Evolutionary conservation across 2,329 filamentous ascomycete species (phyloP).

Genomic region (Diaporthe destruens): DNA sequence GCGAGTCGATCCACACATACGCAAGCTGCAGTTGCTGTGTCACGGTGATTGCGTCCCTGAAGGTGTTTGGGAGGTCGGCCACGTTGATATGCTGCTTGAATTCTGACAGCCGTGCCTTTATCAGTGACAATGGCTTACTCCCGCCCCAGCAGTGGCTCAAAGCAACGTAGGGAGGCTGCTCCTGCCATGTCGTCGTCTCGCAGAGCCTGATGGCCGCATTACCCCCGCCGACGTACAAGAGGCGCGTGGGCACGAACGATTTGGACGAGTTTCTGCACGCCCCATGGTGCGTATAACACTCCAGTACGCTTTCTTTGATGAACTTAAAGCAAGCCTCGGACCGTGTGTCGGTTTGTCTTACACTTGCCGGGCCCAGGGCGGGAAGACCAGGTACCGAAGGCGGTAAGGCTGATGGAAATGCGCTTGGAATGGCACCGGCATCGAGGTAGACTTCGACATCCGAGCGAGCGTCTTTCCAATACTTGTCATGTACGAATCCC

Average conservation of each 20-base stretch:
- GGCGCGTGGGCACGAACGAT: slow-evolving; percentile 4
- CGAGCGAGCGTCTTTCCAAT: slow-evolving; percentile 22
- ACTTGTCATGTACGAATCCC: slow-evolving; percentile 3
- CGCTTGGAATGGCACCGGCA: neutral
- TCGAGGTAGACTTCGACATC: neutral
- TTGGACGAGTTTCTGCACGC: neutral
- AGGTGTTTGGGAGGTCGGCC: slow-evolving; percentile 17
- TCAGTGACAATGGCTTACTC: slow-evolving; percentile 12
- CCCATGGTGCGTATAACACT: neutral
- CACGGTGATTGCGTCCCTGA: slow-evolving; percentile 18
- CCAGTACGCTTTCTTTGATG: neutral
- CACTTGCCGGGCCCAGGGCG: neutral
- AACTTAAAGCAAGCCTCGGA: neutral
- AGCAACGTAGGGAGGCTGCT: slow-evolving; percentile 14
- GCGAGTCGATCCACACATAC: slow-evolving; percentile 24
- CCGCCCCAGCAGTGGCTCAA: slow-evolving; percentile 24
- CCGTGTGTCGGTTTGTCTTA: neutral
- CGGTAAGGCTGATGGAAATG: neutral
- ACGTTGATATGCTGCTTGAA: slow-evolving; percentile 11
- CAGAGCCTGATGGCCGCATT: neutral
- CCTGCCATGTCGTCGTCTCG: slow-evolving; percentile 12
- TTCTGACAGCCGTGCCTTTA: neutral
- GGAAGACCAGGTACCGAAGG: neutral
- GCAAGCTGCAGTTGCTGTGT: slow-evolving; percentile 8
- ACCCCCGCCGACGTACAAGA: slow-evolving; percentile 12